phyloP scores from a whole-genome alignment of 2,329 filamentous ascomycete genomes.

The Aspergillus ochraceoroseus region DNA sequence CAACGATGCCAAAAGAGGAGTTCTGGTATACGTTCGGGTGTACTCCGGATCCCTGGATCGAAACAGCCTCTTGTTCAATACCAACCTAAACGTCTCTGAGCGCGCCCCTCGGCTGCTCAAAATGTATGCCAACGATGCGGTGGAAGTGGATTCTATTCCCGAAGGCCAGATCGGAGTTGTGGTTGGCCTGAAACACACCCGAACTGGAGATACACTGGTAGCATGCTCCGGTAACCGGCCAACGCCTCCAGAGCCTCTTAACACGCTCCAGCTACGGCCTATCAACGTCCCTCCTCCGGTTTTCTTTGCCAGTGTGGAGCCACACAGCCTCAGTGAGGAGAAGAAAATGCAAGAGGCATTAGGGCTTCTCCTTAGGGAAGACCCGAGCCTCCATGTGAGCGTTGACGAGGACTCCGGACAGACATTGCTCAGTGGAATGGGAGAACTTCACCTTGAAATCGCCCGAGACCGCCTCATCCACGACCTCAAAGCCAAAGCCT shows the following conservation, averaged over 20 bases:
- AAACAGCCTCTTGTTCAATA: slow-evolving; percentile 77
- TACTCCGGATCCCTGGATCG: slow-evolving; percentile 77
- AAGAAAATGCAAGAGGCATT: slow-evolving; percentile 73
- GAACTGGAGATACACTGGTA: slow-evolving; percentile 88
- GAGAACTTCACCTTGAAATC: slow-evolving; percentile 90
- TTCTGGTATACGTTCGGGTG: slow-evolving; percentile 85
- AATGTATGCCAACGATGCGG: slow-evolving; percentile 82
- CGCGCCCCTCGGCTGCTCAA: slow-evolving; percentile 75
- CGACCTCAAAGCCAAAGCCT: slow-evolving; percentile 79
- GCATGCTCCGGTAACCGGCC: slow-evolving; percentile 62
- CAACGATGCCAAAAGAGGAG: slow-evolving; percentile 76
- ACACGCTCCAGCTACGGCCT: slow-evolving; percentile 74
- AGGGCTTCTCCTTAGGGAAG: slow-evolving; percentile 75
- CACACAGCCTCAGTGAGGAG: slow-evolving; percentile 68
- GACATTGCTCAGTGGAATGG: slow-evolving; percentile 92
- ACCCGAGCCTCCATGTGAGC: slow-evolving; percentile 81
- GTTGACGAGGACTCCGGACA: slow-evolving; percentile 87
- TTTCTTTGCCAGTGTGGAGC: slow-evolving; percentile 93
- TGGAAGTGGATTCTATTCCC: slow-evolving; percentile 73
- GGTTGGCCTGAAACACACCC: slow-evolving; percentile 79
- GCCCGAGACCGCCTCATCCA: slow-evolving; percentile 81
- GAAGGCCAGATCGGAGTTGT: slow-evolving; percentile 93
- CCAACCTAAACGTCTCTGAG: slow-evolving; percentile 73
- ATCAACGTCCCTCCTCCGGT: slow-evolving; percentile 89
- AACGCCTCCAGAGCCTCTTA: slow-evolving; percentile 63